These are phyloP conservation scores for Mycena polygramma DNA, from an alignment of 768 basidiomycete genomes.

Conservation along the genomic window DNA sequence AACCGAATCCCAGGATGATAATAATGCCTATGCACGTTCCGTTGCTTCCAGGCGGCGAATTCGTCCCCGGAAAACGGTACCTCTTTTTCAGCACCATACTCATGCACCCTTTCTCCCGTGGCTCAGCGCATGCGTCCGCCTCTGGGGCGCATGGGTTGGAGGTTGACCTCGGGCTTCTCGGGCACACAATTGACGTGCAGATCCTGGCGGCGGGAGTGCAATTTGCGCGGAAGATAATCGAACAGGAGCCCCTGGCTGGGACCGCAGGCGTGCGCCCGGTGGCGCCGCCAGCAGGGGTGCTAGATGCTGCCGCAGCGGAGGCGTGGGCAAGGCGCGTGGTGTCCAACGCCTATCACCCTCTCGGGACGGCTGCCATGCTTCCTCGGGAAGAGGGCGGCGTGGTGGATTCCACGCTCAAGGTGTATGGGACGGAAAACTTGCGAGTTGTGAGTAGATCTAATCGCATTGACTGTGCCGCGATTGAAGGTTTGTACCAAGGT, in stretches of 20 bases:
- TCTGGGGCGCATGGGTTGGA: background rate
- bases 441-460: constrained; percentile 39
- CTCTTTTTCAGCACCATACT: constrained; percentile 3
- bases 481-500: background rate
- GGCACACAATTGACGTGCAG: constrained; percentile 20
- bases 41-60: background rate
- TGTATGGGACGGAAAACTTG: constrained; percentile 45
- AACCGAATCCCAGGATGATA: background rate
- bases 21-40: constrained; percentile 6
- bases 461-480: background rate
- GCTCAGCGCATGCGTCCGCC: constrained; percentile 12
- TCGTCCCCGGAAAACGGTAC: constrained; percentile 2
- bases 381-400: constrained; percentile 53
- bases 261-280: constrained; percentile 41
- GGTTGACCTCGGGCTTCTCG: background rate
- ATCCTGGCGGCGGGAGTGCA: constrained; percentile 22
- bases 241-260: background rate
- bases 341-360: constrained; percentile 30
- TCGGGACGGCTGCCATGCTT: constrained; percentile 51
- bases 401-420: constrained; percentile 51
- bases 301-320: constrained; percentile 42
- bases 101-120: constrained; percentile 4
- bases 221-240: constrained; percentile 18
- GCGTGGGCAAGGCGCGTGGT: constrained; percentile 37
- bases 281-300: constrained; percentile 36